Base-by-base conservation (phyloP, 1,139 yeast species). In the Yamadazyma siamensis region DNA sequence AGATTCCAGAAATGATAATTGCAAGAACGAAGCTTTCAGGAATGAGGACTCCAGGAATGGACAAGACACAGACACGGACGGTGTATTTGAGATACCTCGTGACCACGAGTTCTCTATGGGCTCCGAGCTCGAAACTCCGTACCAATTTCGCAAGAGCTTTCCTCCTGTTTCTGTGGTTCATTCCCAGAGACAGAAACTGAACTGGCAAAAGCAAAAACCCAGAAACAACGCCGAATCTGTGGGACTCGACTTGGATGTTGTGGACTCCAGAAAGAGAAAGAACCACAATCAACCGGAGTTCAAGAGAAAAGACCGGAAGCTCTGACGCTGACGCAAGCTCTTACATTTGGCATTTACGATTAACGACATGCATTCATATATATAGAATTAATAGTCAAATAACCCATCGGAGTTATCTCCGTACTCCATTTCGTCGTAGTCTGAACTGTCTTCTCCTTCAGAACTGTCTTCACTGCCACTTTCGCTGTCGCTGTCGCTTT, bases 351-450 rank as follows among this genome's bases (percentile, higher is more conserved):
- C n/a, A n/a, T n/a, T n/a, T n/a, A n/a, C n/a, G n/a, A n/a, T n/a
- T n/a, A n/a, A n/a, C n/a, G n/a, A n/a, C n/a, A n/a, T n/a, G n/a
- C n/a, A n/a, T n/a, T n/a, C n/a, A n/a, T n/a, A n/a, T 23, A 23
- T 23, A 11, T 23, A n/a, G 5, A 6, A n/a, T 37, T 49, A 64
- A 39, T 65, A 61, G 9, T 59, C 71, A 48, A 65, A 65, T 36
- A 65, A 55, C 13, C 72, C 73, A 41, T 64, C 74, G 23, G 59
- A 65, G 35, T 75, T 77, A 39, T 69, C 76, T 21, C 65, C 77
- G 36, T 67, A 76, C 35, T 64, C 67, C 23, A 69, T 64, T 13
- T 61, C 68, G 7, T 53, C 61, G 27, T 53, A 58, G 19, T 53
- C 56, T 23, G 48, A 51, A 27, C 53, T 61, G 13, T 54, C 56